Conservation (phyloP, 202 grass and related monocot genomes). For the Brachypodium distachyon region DNA sequence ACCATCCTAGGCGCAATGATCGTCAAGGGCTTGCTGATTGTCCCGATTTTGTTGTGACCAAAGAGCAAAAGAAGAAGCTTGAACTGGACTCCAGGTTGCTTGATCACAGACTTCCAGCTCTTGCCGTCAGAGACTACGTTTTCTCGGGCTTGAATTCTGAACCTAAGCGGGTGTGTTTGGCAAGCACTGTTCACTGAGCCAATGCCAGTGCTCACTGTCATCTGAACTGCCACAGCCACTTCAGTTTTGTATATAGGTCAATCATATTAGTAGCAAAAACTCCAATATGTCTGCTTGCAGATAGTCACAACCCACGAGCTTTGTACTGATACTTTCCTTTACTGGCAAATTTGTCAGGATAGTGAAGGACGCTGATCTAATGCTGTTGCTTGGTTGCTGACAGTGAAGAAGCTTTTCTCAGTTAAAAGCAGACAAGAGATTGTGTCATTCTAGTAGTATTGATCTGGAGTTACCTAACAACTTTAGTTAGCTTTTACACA, state of each 20-base stretch:
- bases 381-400: neutral
- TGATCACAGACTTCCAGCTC: neutral
- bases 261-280: neutral
- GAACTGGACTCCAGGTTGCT: neutral
- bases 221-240: neutral
- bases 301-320: neutral
- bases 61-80: neutral
- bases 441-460: constrained; percentile 2
- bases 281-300: neutral
- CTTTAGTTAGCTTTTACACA: neutral
- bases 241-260: neutral
- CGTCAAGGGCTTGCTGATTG: neutral
- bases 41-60: neutral
- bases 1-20: neutral
- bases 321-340: neutral
- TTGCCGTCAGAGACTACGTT: neutral
- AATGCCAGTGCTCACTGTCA: neutral
- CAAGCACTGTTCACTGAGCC: constrained; percentile 1
- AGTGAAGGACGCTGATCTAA: neutral
- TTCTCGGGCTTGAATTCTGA: neutral
- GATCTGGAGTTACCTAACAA: neutral
- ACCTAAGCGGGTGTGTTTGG: neutral
- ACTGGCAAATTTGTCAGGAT: neutral
- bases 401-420: neutral
- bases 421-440: neutral